Base-by-base conservation (phyloP, 2,329 filamentous ascomycete species). In the Magnaporthiopsis rhizophila region DNA sequence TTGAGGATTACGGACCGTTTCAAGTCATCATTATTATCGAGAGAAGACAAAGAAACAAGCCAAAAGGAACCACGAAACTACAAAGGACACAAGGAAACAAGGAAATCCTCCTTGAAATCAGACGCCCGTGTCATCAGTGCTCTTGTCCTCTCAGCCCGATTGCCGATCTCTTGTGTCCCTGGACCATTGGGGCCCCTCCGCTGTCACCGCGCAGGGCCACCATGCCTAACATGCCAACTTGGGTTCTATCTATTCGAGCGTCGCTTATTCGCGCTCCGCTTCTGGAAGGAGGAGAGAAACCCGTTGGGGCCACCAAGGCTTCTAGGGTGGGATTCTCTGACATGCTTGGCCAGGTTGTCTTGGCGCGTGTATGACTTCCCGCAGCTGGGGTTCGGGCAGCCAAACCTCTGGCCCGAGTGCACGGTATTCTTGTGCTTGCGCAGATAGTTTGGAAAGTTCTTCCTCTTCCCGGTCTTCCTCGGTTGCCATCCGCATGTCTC, bases 301-400 rank as follows among this genome's bases (percentile, higher is more conserved):
- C 57, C 57, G n/a, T 24, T 12, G n/a, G 4, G 30, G 3, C 30
- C n/a, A 18, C 30, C 12, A 9, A 18, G 3, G 57, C 45, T 38
- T 45, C 24, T 21, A 26, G 6, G 26, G 45, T 62, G 61, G n/a
- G 24, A 45, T 2, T 73, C 72, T 59, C 69, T 71, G 30, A 69
- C 69, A 61, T 73, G 72, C 56, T 72, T 73, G 45, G 72, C 71
- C 13, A 73, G 66, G 59, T 73, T 73, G 64, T 73, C 72, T 2
- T 72, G 66, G 3, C 72, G 70, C 53, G 70, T 72, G 59, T 72
- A 73, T 11, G 70, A 71, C 65, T 71, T 71, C 18, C 66, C 68
- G 61, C 72, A 73, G 11, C 68, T 68, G 6, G 66, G 62, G n/a
- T 70, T 66, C 50, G 71, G 70, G 34, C 72, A 73, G 1, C 68